A percentile compares a stretch with the other conserved stretches of the same genome.
These are phyloP conservation scores for Salix dunnii DNA, from an alignment of 345 rosid genomes.

Conservation along the genomic window DNA sequence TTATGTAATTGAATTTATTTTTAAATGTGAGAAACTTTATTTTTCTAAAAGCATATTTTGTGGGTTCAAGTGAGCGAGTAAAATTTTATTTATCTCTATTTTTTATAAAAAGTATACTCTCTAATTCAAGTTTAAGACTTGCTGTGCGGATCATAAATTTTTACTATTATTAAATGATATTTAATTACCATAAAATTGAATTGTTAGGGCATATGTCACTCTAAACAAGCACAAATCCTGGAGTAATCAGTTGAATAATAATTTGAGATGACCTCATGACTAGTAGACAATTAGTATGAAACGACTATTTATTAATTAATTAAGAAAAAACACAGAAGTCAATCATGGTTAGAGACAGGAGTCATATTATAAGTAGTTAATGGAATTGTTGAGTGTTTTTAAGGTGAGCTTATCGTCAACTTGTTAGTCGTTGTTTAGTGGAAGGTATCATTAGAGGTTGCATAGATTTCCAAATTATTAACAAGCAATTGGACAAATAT, in stretches of 20 bases:
- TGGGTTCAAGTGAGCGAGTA: no score
- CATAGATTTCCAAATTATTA: slow-evolving; percentile 26
- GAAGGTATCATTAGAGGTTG: slow-evolving; percentile 16
- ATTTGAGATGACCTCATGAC: neutral
- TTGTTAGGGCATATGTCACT: slow-evolving; percentile 19
- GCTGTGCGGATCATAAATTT: no score
- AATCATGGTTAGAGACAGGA: neutral
- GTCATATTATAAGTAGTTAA: neutral
- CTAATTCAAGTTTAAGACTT: accelerated
- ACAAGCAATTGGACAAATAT: slow-evolving; percentile 21
- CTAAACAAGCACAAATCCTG: neutral
- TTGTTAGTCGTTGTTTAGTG: slow-evolving; percentile 18
- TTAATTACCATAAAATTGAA: neutral
- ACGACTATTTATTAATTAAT: neutral
- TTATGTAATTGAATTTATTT: no score
- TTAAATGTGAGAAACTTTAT: no score
- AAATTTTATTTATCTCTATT: accelerated
- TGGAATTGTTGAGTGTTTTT: neutral
- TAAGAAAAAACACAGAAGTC: neutral
- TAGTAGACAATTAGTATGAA: neutral
- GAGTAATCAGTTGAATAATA: neutral
- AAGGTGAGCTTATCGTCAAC: slow-evolving; percentile 6
- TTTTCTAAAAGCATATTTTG: accelerated
- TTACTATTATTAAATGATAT: no score
- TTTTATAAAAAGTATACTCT: accelerated